These are phyloP conservation scores for Glaciozyma antarctica DNA, from an alignment of 768 basidiomycete genomes.

Conservation along the genomic window DNA sequence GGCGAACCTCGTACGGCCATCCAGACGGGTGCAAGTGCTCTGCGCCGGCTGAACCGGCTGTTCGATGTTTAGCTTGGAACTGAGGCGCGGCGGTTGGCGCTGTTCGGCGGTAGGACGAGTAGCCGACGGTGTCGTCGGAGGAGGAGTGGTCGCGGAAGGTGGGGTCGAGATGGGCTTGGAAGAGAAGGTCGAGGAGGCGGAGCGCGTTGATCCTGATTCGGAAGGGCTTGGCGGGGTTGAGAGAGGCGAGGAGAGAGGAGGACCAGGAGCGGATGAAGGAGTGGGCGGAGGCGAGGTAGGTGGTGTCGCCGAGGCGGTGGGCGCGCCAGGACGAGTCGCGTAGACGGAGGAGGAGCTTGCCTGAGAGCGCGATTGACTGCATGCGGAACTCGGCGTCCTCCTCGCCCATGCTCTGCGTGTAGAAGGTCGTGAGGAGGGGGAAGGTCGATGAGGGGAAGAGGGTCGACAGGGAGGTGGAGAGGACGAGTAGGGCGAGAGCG, in stretches of 20 bases:
- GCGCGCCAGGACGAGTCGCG: slow-evolving; percentile 25
- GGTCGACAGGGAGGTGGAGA: slow-evolving; percentile 2
- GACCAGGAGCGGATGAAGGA: slow-evolving; percentile 8
- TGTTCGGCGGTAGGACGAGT: slow-evolving; percentile 25
- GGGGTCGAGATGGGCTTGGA: slow-evolving; percentile 23
- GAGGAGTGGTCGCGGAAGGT: background rate
- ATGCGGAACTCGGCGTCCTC: slow-evolving; percentile 26
- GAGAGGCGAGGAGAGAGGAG: slow-evolving; percentile 10
- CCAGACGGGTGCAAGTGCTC: background rate
- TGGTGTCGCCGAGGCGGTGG: slow-evolving; percentile 1
- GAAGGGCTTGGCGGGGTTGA: slow-evolving; percentile 27
- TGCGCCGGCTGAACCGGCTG: background rate
- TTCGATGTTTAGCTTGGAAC: slow-evolving; percentile 1
- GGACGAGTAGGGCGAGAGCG: slow-evolving; percentile 26
- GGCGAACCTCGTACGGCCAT: slow-evolving; percentile 20
- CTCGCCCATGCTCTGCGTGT: slow-evolving; percentile 23
- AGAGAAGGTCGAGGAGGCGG: slow-evolving; percentile 23
- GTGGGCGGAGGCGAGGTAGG: slow-evolving; percentile 15
- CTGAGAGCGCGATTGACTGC: slow-evolving; percentile 14
- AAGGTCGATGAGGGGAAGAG: slow-evolving; percentile 13
- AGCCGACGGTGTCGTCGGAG: slow-evolving; percentile 7
- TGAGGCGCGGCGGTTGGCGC: slow-evolving; percentile 15
- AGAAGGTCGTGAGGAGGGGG: slow-evolving; percentile 19
- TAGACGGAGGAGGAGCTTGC: slow-evolving; percentile 24
- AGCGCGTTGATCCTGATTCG: slow-evolving; percentile 29